phyloP scores from a whole-genome alignment of 345 rosid species.

The Populus tremula region DNA sequence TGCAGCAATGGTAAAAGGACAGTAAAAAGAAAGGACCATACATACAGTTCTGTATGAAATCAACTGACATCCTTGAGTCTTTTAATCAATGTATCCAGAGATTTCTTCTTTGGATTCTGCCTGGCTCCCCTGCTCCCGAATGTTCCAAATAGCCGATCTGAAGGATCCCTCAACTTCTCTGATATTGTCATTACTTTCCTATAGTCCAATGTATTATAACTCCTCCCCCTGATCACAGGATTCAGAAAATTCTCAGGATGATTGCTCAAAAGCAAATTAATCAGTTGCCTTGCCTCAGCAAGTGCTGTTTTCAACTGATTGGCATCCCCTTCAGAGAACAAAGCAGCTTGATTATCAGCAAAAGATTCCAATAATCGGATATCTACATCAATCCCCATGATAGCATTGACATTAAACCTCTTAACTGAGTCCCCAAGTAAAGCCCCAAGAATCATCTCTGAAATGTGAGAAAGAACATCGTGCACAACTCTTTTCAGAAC shows the following conservation, averaged over 20 bases:
- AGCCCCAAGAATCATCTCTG: constrained; percentile 69
- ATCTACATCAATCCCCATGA: constrained; percentile 81
- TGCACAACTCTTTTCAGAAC: constrained; percentile 80
- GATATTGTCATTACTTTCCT: constrained; percentile 72
- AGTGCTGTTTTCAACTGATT: constrained; percentile 82
- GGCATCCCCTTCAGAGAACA: constrained; percentile 69
- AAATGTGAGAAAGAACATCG: constrained; percentile 82
- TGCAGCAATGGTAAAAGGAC: constrained; percentile 15
- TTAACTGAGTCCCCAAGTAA: constrained; percentile 72
- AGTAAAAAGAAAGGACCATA: constrained; percentile 26
- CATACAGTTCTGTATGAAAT: constrained; percentile 25
- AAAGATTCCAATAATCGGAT: constrained; percentile 78
- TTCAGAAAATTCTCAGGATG: constrained; percentile 88
- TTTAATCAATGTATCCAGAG: constrained; percentile 81
- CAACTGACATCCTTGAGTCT: constrained; percentile 86
- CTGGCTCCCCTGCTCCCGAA: constrained; percentile 85
- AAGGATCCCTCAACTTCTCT: constrained; percentile 87
- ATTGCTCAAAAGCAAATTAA: constrained; percentile 77
- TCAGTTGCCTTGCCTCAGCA: constrained; percentile 72
- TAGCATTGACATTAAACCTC: constrained; percentile 74
- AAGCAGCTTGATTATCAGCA: constrained; percentile 66
- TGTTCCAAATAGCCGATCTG: constrained; percentile 84
- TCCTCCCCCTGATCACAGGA: constrained; percentile 84
- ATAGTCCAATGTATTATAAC: constrained; percentile 71
- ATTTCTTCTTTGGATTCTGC: constrained; percentile 90